A percentile compares a stretch with the other conserved stretches of the same genome.
Evolutionary conservation across 2,329 filamentous ascomycete genomes (phyloP).

Genomic region (Alternaria sp.): DNA sequence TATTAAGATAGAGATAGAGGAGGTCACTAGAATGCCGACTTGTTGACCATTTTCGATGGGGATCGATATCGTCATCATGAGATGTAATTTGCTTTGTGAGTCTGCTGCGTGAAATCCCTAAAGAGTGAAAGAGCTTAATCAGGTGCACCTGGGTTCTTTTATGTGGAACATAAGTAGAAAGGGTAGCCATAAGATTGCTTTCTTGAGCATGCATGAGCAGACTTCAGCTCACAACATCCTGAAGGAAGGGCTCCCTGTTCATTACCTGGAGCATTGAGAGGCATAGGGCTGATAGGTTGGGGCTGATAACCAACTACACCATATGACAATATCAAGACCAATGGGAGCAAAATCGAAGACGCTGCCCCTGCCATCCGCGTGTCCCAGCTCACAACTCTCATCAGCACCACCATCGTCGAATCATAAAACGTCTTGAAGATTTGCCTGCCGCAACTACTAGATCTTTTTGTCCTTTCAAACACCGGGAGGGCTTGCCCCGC

Average conservation of each 20-base stretch:
- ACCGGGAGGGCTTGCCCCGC: not conserved
- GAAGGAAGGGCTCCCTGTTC: not conserved
- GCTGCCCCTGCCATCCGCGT: not conserved
- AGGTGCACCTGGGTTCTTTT: not conserved
- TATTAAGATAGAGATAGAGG: slow-evolving; percentile 24
- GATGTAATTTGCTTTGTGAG: not conserved
- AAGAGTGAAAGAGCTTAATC: not conserved
- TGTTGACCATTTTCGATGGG: slow-evolving; percentile 27
- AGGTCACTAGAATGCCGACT: slow-evolving; percentile 15
- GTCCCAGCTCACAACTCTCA: no score
- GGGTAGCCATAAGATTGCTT: not conserved
- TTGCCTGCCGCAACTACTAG: no score
- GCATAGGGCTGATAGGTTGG: not conserved
- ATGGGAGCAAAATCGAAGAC: not conserved
- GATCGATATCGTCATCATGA: not conserved
- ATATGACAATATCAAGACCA: not conserved
- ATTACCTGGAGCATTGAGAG: not conserved
- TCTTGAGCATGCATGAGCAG: not conserved
- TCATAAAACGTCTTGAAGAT: no score
- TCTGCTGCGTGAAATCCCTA: not conserved
- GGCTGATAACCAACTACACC: not conserved
- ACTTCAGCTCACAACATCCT: not conserved
- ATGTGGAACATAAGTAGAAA: not conserved
- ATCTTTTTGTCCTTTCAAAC: not conserved
- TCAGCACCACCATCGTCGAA: no score